Evolutionary conservation across 2,329 filamentous ascomycete species (phyloP), one percentile per base, ranked within the genome.

Genomic region (Alternaria gansuensis): DNA sequence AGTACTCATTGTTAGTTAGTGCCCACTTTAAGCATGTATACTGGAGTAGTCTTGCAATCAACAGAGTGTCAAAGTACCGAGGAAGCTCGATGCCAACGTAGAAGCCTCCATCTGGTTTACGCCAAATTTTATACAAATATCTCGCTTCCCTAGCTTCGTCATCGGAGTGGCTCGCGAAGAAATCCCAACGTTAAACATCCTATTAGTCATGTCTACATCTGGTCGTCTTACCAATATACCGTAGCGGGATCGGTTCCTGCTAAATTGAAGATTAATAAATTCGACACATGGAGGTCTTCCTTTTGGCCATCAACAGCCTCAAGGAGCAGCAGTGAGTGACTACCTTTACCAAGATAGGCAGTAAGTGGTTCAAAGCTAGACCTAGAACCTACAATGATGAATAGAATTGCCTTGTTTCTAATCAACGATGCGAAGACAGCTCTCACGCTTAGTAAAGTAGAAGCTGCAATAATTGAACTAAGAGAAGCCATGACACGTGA

Each of bases 101-200:
- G 36, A 82, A 73, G 2, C 74, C 71, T 13, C 84, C 85, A 45
- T 82, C 74, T 0, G 82, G 77, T 0, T 83, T 84, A 8, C 81
- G 69, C 69, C 86, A 88, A 2, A 83, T 84, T 55, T 84, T 82
- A 76, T 88, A 88, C 53, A 78, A 81, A 66, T 88, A 85, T 55
- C 80, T 77, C 11, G 81, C 78, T 62, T 86, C 83, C 39, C 81
- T 80, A 17, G 75, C 76, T 36, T 83, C 74, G 59, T 87, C 81
- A 7, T 80, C 77, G 62, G 87, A 88, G 69, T 88, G 86, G 36
- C 82, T 82, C 6, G 87, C 84, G 56, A 84, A 89, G 73, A 85
- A 88, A 69, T 87, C 83, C 87, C 86, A 89, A 43, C 81, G 76
- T 62, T 44, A 21, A 13, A 1, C 41, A 7, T 13, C 13, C 2